These are phyloP conservation scores for Xylaria sp. DNA, from an alignment of 495 filamentous ascomycete genomes.

Conservation along the genomic window DNA sequence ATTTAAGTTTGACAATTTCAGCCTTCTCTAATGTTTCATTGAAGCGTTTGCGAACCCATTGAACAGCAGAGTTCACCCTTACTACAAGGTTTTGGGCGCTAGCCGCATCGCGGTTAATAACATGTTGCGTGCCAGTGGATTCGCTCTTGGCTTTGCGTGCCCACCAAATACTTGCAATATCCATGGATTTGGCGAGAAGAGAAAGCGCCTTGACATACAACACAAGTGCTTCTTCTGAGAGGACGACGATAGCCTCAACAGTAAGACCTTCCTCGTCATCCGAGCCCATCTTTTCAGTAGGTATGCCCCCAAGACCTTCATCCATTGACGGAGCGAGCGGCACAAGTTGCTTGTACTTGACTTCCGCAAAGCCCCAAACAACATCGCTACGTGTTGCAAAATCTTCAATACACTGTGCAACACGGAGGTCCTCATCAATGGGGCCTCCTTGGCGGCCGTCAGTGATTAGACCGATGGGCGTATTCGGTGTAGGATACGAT, in stretches of 20 bases:
- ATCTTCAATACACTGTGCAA: conserved; percentile 85
- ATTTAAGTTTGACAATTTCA: conserved; percentile 84
- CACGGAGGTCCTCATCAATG: conserved; percentile 80
- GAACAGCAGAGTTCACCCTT: conserved; percentile 89
- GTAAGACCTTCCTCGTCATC: conserved; percentile 77
- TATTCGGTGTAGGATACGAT: conserved; percentile 73
- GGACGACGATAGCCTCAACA: conserved; percentile 78
- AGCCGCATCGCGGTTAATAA: conserved; percentile 50
- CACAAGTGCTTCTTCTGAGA: conserved; percentile 94
- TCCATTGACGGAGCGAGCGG: conserved; percentile 82
- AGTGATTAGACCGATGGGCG: conserved; percentile 63
- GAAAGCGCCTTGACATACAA: conserved; percentile 93
- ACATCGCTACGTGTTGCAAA: conserved; percentile 91
- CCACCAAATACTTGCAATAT: conserved; percentile 95
- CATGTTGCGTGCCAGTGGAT: conserved; percentile 54
- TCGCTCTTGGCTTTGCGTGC: conserved; percentile 74
- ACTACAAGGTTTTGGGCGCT: conserved; percentile 64
- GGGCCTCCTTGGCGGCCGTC: conserved; percentile 68
- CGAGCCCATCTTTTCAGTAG: conserved; percentile 52
- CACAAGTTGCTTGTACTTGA: conserved; percentile 96
- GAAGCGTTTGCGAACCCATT: conserved; percentile 93
- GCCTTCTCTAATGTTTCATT: conserved; percentile 97
- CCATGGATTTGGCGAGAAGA: conserved; percentile 92
- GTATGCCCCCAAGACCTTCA: conserved; percentile 67
- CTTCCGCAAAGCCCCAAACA: conserved; percentile 95